Conservation (phyloP, 108 stramenopile genomes). For the Licmophora abbreviata region DNA sequence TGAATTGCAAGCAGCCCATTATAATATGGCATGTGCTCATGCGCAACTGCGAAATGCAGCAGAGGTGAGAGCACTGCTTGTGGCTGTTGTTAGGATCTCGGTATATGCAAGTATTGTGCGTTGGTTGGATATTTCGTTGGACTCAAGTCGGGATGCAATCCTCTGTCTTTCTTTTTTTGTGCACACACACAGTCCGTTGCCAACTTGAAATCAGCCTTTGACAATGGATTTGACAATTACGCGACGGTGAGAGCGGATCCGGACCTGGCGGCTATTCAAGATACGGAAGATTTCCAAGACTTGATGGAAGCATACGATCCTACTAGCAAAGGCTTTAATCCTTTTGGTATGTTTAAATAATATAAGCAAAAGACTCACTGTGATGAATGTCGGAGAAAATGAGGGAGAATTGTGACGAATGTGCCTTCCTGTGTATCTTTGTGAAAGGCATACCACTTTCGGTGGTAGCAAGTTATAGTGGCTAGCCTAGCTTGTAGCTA, state of each 20-base stretch:
- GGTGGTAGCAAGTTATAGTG: too few relatives aligned
- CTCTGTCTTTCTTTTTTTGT: conserved; percentile 2
- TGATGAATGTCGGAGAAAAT: too few relatives aligned
- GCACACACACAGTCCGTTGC: conserved; percentile 20
- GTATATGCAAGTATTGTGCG: too few relatives aligned
- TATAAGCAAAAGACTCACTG: conserved; percentile 8
- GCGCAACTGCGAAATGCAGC: conserved; percentile 48
- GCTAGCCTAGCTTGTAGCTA: too few relatives aligned
- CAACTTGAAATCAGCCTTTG: conserved; percentile 55
- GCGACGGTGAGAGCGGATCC: conserved; percentile 66
- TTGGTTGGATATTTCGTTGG: too few relatives aligned
- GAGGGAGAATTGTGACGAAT: too few relatives aligned
- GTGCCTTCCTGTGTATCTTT: too few relatives aligned
- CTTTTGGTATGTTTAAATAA: conserved; percentile 56
- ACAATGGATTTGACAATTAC: conserved; percentile 76
- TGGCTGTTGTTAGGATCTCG: conserved; percentile 2
- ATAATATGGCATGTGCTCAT: conserved; percentile 78
- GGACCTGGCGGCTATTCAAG: conserved; percentile 46
- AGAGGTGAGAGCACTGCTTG: too few relatives aligned
- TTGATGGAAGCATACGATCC: conserved; percentile 56
- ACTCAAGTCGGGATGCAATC: conserved; percentile 3
- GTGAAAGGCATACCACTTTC: too few relatives aligned
- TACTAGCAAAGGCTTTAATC: conserved; percentile 42
- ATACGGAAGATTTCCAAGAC: conserved; percentile 37
- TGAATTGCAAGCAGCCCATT: conserved; percentile 78